Conservation (phyloP, 768 basidiomycete species). For the Obba rivulosa region DNA sequence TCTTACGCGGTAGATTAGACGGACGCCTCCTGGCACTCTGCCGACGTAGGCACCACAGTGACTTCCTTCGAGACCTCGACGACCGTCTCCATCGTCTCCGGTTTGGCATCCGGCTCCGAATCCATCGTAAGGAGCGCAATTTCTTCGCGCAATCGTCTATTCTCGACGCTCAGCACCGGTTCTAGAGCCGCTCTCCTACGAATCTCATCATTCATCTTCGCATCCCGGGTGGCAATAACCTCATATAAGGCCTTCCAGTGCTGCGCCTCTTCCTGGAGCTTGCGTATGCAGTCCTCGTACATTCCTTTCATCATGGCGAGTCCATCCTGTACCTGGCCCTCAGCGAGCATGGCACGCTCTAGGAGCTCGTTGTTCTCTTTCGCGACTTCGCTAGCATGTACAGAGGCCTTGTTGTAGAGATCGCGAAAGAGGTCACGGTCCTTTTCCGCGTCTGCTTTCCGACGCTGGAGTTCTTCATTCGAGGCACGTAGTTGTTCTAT, state of each 20-base stretch:
- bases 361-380: conserved; percentile 23
- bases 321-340: conserved; percentile 49
- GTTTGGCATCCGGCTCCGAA: conserved; percentile 4
- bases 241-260: conserved; percentile 39
- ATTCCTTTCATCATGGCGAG: conserved; percentile 44
- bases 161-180: conserved; percentile 16
- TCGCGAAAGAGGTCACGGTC: conserved; percentile 25
- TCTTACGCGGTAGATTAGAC: too few species aligned
- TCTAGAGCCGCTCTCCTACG: conserved; percentile 20
- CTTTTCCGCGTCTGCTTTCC: conserved; percentile 22
- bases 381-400: conserved; percentile 19
- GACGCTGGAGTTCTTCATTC: conserved; percentile 22
- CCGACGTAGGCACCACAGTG: too few species aligned
- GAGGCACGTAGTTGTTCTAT: conserved; percentile 19
- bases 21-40: too few species aligned
- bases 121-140: background rate
- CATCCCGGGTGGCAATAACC: conserved; percentile 14
- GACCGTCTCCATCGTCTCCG: conserved; percentile 6
- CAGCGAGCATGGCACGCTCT: conserved; percentile 22
- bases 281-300: conserved; percentile 44
- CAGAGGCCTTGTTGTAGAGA: conserved; percentile 22
- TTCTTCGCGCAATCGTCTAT: conserved; percentile 13
- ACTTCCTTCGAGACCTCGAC: background rate
- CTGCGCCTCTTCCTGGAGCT: conserved; percentile 42
- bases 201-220: conserved; percentile 17